These are phyloP conservation scores for Lenzites betulinus DNA, from an alignment of 768 basidiomycete genomes.

Conservation along the genomic window DNA sequence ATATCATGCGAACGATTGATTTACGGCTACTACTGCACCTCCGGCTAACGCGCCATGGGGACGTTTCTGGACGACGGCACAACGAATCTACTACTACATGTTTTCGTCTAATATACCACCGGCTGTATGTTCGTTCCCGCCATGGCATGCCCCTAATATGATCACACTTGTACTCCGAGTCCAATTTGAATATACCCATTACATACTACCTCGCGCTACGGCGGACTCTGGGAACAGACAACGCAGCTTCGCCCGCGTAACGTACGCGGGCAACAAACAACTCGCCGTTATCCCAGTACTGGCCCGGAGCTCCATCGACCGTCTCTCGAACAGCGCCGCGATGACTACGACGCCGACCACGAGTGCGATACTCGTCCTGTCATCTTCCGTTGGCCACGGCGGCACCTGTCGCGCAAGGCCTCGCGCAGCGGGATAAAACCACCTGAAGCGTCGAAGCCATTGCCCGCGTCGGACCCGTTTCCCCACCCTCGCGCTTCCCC, in stretches of 20 bases:
- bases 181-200: too few species aligned
- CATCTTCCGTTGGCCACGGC: neutral
- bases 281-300: too few species aligned
- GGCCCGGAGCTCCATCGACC: too few species aligned
- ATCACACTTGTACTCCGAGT: neutral
- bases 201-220: too few species aligned
- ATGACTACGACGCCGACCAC: too few species aligned
- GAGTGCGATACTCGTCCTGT: neutral
- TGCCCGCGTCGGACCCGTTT: neutral
- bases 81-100: constrained; percentile 6
- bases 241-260: too few species aligned
- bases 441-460: neutral
- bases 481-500: constrained; percentile 6
- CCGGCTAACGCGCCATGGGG: neutral
- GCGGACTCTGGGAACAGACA: too few species aligned
- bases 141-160: neutral
- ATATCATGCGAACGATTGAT: neutral
- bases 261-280: too few species aligned
- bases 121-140: neutral
- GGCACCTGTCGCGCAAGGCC: neutral
- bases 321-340: too few species aligned
- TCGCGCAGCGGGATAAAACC: neutral
- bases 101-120: constrained; percentile 17
- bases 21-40: neutral
- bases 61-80: constrained; percentile 6